Evolutionary conservation across 257 asterid genomes (phyloP).

Genomic region (Solanum neorickii): DNA sequence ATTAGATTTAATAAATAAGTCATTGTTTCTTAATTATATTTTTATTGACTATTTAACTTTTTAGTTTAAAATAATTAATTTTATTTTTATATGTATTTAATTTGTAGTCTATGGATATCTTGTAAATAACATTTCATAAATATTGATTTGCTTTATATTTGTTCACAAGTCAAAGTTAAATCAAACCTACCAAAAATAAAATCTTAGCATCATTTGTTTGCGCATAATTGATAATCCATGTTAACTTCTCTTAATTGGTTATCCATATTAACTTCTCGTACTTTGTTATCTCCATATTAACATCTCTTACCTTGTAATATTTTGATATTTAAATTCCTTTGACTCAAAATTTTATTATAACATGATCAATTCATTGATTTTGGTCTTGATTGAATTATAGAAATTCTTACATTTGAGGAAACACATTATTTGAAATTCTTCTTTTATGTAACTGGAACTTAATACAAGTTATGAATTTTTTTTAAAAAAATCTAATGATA

Average conservation of each 20-base stretch:
- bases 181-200: background rate
- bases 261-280: background rate
- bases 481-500: background rate
- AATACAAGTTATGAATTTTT: background rate
- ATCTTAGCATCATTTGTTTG: background rate
- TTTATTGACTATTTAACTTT: too few species aligned
- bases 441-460: background rate
- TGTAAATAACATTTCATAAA: too few species aligned
- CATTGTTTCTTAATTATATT: too few species aligned
- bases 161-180: background rate
- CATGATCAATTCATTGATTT: background rate
- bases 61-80: too few species aligned
- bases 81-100: too few species aligned
- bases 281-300: background rate
- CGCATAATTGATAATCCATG: background rate
- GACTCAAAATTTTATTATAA: background rate
- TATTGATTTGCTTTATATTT: background rate
- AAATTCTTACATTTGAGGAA: background rate
- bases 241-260: background rate
- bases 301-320: background rate
- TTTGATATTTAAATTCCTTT: background rate
- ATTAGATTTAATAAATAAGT: too few species aligned
- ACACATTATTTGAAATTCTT: background rate
- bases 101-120: background rate
- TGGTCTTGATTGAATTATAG: background rate